Evolutionary conservation across 2,329 filamentous ascomycete species (phyloP).

Genomic region (Claviceps sp.): DNA sequence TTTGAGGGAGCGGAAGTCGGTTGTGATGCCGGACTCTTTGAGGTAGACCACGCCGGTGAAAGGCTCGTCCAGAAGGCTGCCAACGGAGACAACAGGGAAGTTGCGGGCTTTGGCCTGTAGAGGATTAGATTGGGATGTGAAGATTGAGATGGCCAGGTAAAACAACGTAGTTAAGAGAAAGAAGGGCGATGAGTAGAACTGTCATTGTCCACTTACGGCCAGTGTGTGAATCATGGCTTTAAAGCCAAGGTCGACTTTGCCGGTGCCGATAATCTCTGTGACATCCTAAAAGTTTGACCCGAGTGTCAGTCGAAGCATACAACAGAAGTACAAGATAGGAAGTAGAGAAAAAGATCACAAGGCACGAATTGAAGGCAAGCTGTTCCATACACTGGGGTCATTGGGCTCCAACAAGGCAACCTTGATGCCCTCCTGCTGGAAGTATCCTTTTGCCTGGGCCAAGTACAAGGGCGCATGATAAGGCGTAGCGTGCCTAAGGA

Average conservation of each 20-base stretch:
- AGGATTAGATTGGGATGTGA: not conserved
- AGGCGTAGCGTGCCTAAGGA: constrained; percentile 59
- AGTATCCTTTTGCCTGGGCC: constrained; percentile 63
- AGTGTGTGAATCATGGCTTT: constrained; percentile 78
- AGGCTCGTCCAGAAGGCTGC: constrained; percentile 64
- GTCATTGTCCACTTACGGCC: constrained; percentile 32
- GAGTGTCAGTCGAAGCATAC: not conserved
- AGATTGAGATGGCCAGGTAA: no score
- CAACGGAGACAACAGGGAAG: constrained; percentile 61
- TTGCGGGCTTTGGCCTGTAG: constrained; percentile 55
- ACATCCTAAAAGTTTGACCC: constrained; percentile 41
- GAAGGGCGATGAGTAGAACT: not conserved
- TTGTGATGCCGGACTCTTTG: constrained; percentile 59
- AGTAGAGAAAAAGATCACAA: not conserved
- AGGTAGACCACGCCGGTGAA: constrained; percentile 71
- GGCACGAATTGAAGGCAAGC: no score
- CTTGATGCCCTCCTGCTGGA: constrained; percentile 62
- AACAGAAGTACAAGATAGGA: no score
- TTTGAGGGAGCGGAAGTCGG: constrained; percentile 61
- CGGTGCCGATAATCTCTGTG: constrained; percentile 66
- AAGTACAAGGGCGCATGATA: constrained; percentile 71
- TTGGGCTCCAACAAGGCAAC: constrained; percentile 68
- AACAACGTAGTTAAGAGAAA: no score
- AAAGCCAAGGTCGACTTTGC: constrained; percentile 66
- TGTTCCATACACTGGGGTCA: constrained; percentile 49